Conservation (phyloP, 257 asterid genomes). For the Salvia hispanica region DNA sequence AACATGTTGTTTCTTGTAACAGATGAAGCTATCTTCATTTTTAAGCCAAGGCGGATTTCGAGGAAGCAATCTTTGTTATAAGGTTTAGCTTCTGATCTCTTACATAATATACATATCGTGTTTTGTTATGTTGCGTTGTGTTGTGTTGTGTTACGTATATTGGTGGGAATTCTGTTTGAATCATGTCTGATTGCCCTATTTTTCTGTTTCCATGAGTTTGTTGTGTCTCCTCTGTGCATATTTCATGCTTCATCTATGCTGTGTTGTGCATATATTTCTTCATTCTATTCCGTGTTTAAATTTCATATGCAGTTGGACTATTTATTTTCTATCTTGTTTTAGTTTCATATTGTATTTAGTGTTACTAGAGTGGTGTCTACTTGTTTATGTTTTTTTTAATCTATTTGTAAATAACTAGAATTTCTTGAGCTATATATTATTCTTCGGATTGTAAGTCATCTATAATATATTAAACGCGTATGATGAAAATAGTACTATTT, state of each 20-base stretch:
- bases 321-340: background rate
- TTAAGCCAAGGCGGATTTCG: slow-evolving; percentile 13
- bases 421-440: too few species aligned
- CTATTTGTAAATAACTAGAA: too few species aligned
- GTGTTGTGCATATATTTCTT: background rate
- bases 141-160: background rate
- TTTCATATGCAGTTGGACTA: background rate
- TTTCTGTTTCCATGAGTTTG: slow-evolving; percentile 35
- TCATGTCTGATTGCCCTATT: slow-evolving; percentile 32
- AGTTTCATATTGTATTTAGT: background rate
- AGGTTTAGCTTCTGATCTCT: slow-evolving; percentile 11
- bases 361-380: too few species aligned
- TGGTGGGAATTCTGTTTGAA: slow-evolving; percentile 43
- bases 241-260: slow-evolving; percentile 33
- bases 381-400: too few species aligned
- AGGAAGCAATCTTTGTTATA: background rate
- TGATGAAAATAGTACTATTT: too few species aligned
- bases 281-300: slow-evolving; percentile 4
- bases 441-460: too few species aligned
- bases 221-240: slow-evolving; percentile 33
- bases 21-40: slow-evolving; percentile 36
- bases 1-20: slow-evolving; percentile 18
- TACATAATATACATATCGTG: background rate
- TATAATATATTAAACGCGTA: too few species aligned
- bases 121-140: background rate